Base-by-base conservation (phyloP, 163 green algal species). In the Scenedesmus sp. region DNA sequence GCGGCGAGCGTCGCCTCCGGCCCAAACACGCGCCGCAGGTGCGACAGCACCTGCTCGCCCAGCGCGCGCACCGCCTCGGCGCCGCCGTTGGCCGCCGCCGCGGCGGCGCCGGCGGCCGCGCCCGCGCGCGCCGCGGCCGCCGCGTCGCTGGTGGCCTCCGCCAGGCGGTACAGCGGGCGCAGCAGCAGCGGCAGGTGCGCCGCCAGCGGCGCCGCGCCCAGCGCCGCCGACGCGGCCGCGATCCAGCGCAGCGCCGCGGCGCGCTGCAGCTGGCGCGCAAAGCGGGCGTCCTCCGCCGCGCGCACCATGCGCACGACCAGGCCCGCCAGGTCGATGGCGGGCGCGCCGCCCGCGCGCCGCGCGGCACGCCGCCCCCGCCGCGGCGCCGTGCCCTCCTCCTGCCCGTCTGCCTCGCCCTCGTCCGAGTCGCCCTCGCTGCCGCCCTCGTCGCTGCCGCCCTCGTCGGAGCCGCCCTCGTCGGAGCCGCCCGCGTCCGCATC, bases 141-240 rank as follows among this genome's bases (percentile, higher is more conserved):
- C 44, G 15, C 5, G 3, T 60, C 56, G 33, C 24, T 56, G 51
- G 71, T 72, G 1, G 78, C 85, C 78, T 95, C 92, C 2, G 83
- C 87, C 51, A 96, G 88, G 70, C 92, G 90, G 83, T 90, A 95
- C 62, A 97, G 75, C 56, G 93, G 92, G 34, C 85, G 77, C 72
- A 95, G 65, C 50, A 96, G 70, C 24, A 85, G 53, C 33, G 89
- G 77, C 45, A 96, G 86, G 84, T 91, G 90, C 4, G 86, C 87
- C 57, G 56, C 18, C 3, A 92, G 75, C 24, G 31, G 42, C 69
- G 0, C 57, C 63, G 50, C 62, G 29, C 72, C 60, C 17, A 80
- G 70, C 39, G 70, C 42, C 65, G 63, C 82, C 2, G 86, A 83
- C 0, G 87, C 71, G 15, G 92, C 93, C 5, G 89, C 93, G 10